Conservation (phyloP, 73 alveolate species). For the Blepharisma stoltei region DNA sequence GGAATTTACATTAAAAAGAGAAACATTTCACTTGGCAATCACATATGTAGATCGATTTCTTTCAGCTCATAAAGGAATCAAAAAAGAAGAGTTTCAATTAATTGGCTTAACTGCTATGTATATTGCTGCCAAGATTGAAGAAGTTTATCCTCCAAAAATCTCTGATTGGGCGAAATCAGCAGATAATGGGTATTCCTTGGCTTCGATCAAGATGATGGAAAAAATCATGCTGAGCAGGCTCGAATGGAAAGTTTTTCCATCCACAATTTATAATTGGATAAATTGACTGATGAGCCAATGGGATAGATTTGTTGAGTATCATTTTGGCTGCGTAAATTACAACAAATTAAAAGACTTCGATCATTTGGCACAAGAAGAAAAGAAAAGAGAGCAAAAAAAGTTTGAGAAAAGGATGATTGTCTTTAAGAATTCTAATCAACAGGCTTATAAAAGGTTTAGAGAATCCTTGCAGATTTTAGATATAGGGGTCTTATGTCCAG, state of each 20-base stretch:
- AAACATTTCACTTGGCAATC: slow-evolving; percentile 64
- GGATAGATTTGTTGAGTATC: slow-evolving; percentile 27
- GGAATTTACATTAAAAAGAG: slow-evolving; percentile 62
- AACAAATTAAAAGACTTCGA: slow-evolving; percentile 16
- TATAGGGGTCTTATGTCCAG: background rate
- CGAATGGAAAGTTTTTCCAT: background rate
- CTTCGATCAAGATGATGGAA: slow-evolving; percentile 47
- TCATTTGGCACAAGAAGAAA: background rate
- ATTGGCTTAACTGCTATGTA: slow-evolving; percentile 75
- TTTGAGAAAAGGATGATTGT: background rate
- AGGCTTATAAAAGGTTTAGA: slow-evolving; percentile 26
- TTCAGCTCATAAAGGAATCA: slow-evolving; percentile 43
- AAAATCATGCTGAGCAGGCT: slow-evolving; percentile 19
- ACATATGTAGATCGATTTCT: slow-evolving; percentile 67
- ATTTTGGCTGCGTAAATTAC: slow-evolving; percentile 14
- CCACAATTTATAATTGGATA: slow-evolving; percentile 17
- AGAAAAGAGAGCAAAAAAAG: background rate
- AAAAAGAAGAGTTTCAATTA: slow-evolving; percentile 64
- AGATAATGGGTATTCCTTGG: slow-evolving; percentile 83
- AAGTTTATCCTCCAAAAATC: slow-evolving; percentile 91
- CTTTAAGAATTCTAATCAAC: slow-evolving; percentile 2
- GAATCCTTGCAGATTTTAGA: slow-evolving; percentile 26
- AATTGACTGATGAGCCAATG: slow-evolving; percentile 27
- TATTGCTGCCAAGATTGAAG: slow-evolving; percentile 63
- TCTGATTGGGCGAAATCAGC: slow-evolving; percentile 92